Base-by-base conservation (phyloP, 148 eudicot genomes). In the Rhododendron henanense region DNA sequence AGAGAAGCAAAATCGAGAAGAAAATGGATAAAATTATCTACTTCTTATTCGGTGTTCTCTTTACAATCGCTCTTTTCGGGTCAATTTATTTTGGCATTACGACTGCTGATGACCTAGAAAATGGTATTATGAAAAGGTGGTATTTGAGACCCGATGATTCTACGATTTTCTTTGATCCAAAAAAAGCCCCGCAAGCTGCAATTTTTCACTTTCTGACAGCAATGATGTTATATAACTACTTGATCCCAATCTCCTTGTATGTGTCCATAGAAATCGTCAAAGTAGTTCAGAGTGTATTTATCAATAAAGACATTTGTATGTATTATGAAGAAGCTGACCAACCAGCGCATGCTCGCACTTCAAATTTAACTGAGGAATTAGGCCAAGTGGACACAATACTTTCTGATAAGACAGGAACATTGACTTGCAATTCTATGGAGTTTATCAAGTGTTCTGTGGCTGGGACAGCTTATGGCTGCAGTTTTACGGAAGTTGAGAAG, bases 321-420 rank as follows among this genome's bases (percentile, higher is more conserved):
- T 97, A 97, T 86, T 91, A 94, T 78, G 99, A 94, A 87, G 98
- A 95, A 88, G 83, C 94, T 37, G 98, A 97, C 87, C 94, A 93
- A 89, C 98, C 99, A 48, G 98, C 99, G 2, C 90, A 90, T 85
- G 99, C 99, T 23, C 94, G 99, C 44, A 97, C 98, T 67, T 97
- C 99, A 83, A 97, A 97, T 92, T 87, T 97, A 82, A 97, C 93
- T 39, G 99, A 97, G 92, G 99, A 97, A 77, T 94, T 97, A 75
- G 99, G 99, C 73, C 99, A 97, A 91, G 98, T 97, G 15, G 91
- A n/a, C n/a, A n/a, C n/a, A n/a, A n/a, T n/a, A n/a, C n/a, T n/a
- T n/a, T n/a, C n/a, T n/a, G n/a, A n/a, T n/a, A n/a, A n/a, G n/a
- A n/a, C n/a, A n/a, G n/a, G n/a, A n/a, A n/a, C n/a, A n/a, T n/a